Conservation (phyloP, 179 eudicot species). For the Drosera spatulata region DNA sequence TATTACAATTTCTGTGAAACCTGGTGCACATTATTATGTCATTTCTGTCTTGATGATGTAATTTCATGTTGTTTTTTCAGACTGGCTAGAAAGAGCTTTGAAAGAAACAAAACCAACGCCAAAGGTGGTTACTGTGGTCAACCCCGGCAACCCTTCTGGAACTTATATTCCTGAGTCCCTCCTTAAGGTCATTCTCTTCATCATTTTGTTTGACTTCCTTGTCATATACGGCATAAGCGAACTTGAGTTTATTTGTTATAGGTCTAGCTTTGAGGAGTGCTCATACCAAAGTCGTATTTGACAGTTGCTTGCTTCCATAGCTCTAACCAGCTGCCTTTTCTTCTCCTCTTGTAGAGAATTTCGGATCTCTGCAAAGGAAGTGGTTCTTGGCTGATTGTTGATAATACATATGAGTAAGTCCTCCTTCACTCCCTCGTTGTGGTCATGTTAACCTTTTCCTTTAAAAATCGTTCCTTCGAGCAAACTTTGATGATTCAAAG, state of each 20-base stretch:
- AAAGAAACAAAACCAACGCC: conserved; percentile 67
- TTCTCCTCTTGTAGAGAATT: conserved; percentile 46
- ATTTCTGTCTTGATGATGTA: conserved; percentile 5
- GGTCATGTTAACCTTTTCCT: no score
- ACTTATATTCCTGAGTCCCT: conserved; percentile 89
- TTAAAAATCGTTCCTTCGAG: no score
- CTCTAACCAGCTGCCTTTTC: conserved; percentile 16
- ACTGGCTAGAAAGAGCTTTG: conserved; percentile 71
- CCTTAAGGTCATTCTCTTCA: conserved; percentile 57
- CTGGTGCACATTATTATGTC: neutral
- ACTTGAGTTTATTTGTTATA: neutral
- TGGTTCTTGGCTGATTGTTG: conserved; percentile 96
- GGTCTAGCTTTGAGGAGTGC: neutral
- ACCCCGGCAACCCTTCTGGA: conserved; percentile 99
- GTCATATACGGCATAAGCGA: neutral
- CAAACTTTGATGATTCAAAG: no score
- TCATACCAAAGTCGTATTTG: neutral
- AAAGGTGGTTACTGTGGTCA: conserved; percentile 97
- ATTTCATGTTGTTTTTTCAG: conserved; percentile 18
- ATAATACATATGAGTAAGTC: conserved; percentile 98
- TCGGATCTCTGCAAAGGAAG: conserved; percentile 72
- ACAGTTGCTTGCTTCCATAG: conserved; percentile 1
- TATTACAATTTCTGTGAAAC: no score
- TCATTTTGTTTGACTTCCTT: neutral
- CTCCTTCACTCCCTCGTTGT: neutral